Evolutionary conservation across 1,284 basidiomycete species (phyloP).

Genomic region (Irpex sp.): DNA sequence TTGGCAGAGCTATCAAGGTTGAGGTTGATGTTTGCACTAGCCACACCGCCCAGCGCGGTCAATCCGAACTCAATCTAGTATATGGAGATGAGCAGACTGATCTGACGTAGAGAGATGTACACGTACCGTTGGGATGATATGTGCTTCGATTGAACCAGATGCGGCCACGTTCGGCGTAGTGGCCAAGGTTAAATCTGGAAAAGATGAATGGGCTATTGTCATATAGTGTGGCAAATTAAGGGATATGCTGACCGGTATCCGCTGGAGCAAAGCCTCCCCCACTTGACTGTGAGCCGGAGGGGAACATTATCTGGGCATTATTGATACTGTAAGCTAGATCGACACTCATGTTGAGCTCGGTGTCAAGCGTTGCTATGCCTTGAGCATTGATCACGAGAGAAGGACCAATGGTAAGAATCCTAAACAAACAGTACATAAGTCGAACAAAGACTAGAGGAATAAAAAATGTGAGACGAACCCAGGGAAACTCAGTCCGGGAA

Average conservation of each 20-base stretch:
- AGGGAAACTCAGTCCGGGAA: conserved; percentile 50
- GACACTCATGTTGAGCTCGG: conserved; percentile 46
- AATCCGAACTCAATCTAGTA: conserved; percentile 38
- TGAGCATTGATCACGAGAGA: conserved; percentile 38
- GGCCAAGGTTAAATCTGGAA: conserved; percentile 51
- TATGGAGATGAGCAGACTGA: too few relatives aligned
- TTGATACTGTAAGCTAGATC: conserved; percentile 39
- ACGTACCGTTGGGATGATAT: conserved; percentile 53
- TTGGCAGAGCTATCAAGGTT: conserved; percentile 50
- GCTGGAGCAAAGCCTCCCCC: conserved; percentile 28
- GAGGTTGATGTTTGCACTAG: conserved; percentile 46
- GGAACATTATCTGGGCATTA: conserved; percentile 53
- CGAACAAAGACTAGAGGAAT: background rate
- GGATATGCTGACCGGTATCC: conserved; percentile 43
- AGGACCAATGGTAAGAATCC: conserved; percentile 44
- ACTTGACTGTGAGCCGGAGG: conserved; percentile 32
- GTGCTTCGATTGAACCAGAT: conserved; percentile 49
- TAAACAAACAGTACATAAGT: conserved; percentile 12
- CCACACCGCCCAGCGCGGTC: conserved; percentile 38
- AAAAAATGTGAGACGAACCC: conserved; percentile 31
- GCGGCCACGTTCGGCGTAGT: conserved; percentile 46
- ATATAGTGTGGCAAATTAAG: too few relatives aligned
- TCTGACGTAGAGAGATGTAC: background rate
- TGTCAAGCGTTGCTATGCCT: conserved; percentile 36
- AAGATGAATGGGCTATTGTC: background rate